Evolutionary conservation across 83 land plant species (phyloP), one percentile per base, ranked within the genome.

Genomic region (Picea mariana): DNA sequence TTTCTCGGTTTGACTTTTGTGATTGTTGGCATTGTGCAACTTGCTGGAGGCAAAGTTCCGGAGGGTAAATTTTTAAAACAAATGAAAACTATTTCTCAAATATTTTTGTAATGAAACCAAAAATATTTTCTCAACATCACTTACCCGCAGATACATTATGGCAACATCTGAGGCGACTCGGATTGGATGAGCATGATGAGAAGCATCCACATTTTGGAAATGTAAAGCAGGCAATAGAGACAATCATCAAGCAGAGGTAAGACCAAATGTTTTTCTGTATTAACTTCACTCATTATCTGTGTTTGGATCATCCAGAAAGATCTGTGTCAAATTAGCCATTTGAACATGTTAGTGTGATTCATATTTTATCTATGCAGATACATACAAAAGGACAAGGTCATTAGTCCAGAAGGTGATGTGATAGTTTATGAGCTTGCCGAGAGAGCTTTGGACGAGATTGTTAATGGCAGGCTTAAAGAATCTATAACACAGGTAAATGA

Each of bases 161-260:
- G 98, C 90, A 86, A 83, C 94, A 94, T 24, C 82, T 96, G 82
- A 84, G 78, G 82, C 84, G 92, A 34, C 63, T 96, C 79, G 98
- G 95, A 27, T 75, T 96, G 63, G 67, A 72, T 86, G 97, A 92
- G 81, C 83, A 55, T 85, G 98, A 91, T 64, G 93, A 87, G 63
- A 88, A 38, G 44, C 97, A 94, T 83, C 92, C 90, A 63, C 85
- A 85, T 23, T 88, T 96, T 91, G 97, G 95, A 78, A 94, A 87
- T 47, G 83, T 83, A 61, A 92, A 91, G 79, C 87, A 89, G 76
- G 87, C 95, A 31, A 44, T 96, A 49, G 95, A 96, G 42, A 63
- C 86, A 67, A 89, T 96, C 77, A 86, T 86, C 72, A 92, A 91
- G 86, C 98, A 96, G 89, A 92, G 98, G 98, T 92, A 67, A 80